phyloP scores from a whole-genome alignment of 768 basidiomycete species.

The Cystobasidiopsis lactophilus region DNA sequence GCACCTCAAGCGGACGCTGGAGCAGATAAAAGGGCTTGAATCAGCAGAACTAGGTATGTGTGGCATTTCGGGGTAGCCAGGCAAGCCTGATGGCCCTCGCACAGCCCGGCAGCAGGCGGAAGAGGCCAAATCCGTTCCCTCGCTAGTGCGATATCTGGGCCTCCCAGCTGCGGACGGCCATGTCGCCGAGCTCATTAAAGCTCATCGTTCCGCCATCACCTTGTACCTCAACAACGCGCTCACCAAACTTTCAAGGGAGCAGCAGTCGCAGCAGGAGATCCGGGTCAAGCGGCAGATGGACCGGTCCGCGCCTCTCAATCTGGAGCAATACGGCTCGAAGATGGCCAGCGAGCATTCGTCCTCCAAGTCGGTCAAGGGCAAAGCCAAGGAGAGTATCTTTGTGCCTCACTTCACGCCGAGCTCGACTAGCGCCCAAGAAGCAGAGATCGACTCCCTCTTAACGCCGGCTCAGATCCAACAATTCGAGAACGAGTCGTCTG shows the following conservation, averaged over 20 bases:
- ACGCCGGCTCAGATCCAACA: slow-evolving; percentile 69
- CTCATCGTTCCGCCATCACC: slow-evolving; percentile 76
- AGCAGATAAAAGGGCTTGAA: slow-evolving; percentile 73
- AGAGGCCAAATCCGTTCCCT: too few relatives aligned
- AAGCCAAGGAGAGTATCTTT: slow-evolving; percentile 5
- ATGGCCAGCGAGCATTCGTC: background rate
- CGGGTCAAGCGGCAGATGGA: slow-evolving; percentile 72
- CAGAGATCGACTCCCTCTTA: slow-evolving; percentile 56
- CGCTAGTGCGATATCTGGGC: slow-evolving; percentile 34
- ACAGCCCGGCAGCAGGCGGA: too few relatives aligned
- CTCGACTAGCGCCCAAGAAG: slow-evolving; percentile 21
- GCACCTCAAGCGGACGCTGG: slow-evolving; percentile 62
- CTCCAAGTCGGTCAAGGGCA: background rate
- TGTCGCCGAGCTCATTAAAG: slow-evolving; percentile 20
- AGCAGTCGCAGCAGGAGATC: slow-evolving; percentile 83
- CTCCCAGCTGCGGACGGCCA: slow-evolving; percentile 44
- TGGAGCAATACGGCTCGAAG: slow-evolving; percentile 36
- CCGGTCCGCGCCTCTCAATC: slow-evolving; percentile 13
- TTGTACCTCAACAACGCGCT: slow-evolving; percentile 73
- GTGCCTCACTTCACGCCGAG: slow-evolving; percentile 3
- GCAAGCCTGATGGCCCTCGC: too few relatives aligned
- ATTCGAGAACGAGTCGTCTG: slow-evolving; percentile 78
- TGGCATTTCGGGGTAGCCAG: too few relatives aligned
- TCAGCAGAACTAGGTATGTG: too few relatives aligned
- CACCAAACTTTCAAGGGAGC: slow-evolving; percentile 49